These are phyloP conservation scores for Colletotrichum chlorophyti DNA, from an alignment of 2,329 filamentous ascomycete species.

Conservation along the genomic window DNA sequence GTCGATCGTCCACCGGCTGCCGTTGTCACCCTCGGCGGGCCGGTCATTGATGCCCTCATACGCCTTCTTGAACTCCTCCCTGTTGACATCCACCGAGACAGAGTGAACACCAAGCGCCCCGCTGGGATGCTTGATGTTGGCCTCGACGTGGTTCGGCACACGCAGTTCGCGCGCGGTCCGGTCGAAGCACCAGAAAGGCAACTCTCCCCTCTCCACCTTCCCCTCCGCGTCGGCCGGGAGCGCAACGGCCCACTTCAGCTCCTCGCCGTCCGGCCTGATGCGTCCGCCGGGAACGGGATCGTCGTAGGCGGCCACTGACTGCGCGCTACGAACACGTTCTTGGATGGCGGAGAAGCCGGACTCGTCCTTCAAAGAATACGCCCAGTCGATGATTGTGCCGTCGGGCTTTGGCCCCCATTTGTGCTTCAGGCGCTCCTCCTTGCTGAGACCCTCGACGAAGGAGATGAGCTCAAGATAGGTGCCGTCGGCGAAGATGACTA, in stretches of 20 bases:
- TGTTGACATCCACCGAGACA: conserved; percentile 45
- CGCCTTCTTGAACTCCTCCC: conserved; percentile 17
- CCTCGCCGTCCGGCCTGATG: conserved; percentile 58
- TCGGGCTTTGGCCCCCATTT: conserved; percentile 63
- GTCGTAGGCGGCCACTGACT: conserved; percentile 49
- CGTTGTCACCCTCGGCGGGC: not conserved
- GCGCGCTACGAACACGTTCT: conserved; percentile 38
- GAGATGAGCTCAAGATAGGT: conserved; percentile 72
- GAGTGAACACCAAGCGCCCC: conserved; percentile 57
- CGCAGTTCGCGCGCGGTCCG: conserved; percentile 61
- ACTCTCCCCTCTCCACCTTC: conserved; percentile 48
- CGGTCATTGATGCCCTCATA: conserved; percentile 15
- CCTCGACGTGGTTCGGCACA: conserved; percentile 52
- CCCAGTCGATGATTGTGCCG: conserved; percentile 65
- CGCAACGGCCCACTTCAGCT: conserved; percentile 66
- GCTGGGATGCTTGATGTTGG: conserved; percentile 54
- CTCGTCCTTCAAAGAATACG: conserved; percentile 53
- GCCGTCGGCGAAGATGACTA: conserved; percentile 68
- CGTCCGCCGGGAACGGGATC: conserved; percentile 60
- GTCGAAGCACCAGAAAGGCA: conserved; percentile 74
- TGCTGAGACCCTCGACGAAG: conserved; percentile 49
- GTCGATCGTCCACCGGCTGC: conserved; percentile 10
- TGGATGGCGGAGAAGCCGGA: conserved; percentile 46
- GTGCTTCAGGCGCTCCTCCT: conserved; percentile 53
- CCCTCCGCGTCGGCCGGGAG: conserved; percentile 39